A percentile compares a stretch with the other conserved stretches of the same genome.
Conservation (phyloP, 805 yeast species). For the Wickerhamiella azymoides region DNA sequence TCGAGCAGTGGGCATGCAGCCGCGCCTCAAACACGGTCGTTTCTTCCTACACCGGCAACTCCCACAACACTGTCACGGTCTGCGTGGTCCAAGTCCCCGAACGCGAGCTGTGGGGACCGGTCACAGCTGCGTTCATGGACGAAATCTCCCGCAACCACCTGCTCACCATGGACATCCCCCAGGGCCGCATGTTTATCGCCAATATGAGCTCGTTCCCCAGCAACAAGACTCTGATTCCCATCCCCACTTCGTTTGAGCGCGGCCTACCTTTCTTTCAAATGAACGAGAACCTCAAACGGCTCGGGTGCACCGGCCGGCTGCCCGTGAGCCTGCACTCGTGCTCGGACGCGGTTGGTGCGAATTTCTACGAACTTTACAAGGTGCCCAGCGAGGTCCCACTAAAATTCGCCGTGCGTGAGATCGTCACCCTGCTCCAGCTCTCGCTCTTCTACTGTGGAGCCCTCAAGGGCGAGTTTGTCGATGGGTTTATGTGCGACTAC, state of each 20-base stretch:
- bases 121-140: conserved; percentile 45
- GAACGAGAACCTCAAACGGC: conserved; percentile 60
- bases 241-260: conserved; percentile 31
- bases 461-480: conserved; percentile 54
- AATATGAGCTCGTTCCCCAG: conserved; percentile 73
- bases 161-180: conserved; percentile 47
- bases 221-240: conserved; percentile 52
- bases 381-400: conserved; percentile 38
- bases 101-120: conserved; percentile 35
- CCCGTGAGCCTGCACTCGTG: conserved; percentile 55
- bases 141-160: conserved; percentile 56
- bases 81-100: conserved; percentile 43
- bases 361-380: conserved; percentile 62
- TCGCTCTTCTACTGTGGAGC: conserved; percentile 65
- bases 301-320: conserved; percentile 78
- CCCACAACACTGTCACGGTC: conserved; percentile 47
- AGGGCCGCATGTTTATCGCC: conserved; percentile 61
- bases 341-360: conserved; percentile 64
- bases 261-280: conserved; percentile 49
- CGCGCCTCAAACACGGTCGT: conserved; percentile 54
- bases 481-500: conserved; percentile 69
- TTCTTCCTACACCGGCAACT: conserved; percentile 76
- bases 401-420: conserved; percentile 54
- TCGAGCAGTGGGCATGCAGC: conserved; percentile 86
- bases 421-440: conserved; percentile 62